Conservation (phyloP, 805 yeast species). For the Ogataea corticis region DNA sequence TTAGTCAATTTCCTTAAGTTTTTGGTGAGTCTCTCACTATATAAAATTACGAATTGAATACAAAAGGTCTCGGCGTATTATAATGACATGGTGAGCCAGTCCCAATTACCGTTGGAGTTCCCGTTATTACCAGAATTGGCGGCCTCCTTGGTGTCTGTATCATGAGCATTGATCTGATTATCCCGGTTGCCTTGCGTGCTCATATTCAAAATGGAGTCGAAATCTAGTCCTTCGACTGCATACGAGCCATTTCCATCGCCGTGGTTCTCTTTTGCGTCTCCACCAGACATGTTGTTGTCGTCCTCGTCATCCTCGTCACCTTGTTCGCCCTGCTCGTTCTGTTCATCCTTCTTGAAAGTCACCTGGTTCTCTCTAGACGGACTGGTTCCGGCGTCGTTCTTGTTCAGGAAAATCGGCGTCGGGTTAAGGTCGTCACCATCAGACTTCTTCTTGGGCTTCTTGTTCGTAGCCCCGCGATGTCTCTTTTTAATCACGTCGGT, state of each 20-base stretch:
- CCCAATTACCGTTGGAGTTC: constrained; percentile 37
- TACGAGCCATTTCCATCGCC: neutral
- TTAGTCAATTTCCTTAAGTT: no score
- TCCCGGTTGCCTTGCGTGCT: neutral
- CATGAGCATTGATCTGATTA: neutral
- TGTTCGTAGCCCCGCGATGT: constrained; percentile 53
- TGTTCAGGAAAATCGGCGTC: constrained; percentile 36
- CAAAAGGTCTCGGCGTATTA: constrained; percentile 16
- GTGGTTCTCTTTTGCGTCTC: neutral
- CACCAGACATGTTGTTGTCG: neutral
- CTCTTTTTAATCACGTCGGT: constrained; percentile 92
- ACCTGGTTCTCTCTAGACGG: constrained; percentile 6
- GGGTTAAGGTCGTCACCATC: constrained; percentile 55
- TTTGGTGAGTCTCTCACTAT: neutral
- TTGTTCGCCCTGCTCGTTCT: constrained; percentile 7
- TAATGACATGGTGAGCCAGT: constrained; percentile 47
- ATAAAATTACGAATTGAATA: neutral
- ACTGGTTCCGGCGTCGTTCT: constrained; percentile 10
- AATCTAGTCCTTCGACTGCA: constrained; percentile 22
- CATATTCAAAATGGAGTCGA: constrained; percentile 24
- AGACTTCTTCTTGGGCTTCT: constrained; percentile 31
- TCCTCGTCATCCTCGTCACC: constrained; percentile 7
- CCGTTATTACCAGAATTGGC: constrained; percentile 13
- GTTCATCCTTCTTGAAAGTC: constrained; percentile 4
- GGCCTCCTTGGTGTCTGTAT: neutral